Conservation (phyloP, 257 asterid species). For the Scutellaria minor region DNA sequence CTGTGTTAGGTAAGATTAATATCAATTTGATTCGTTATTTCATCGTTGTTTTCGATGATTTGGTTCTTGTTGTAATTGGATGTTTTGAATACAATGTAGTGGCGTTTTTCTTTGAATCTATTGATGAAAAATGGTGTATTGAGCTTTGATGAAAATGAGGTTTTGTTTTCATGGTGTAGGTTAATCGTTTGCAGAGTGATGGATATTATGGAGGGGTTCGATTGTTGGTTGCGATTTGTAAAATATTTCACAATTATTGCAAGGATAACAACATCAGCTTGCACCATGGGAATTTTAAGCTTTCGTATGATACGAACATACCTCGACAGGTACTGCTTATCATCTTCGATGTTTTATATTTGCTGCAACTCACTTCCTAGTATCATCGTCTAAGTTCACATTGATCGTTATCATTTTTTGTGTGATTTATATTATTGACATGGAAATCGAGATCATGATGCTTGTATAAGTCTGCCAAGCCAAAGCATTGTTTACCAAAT, state of each 20-base stretch:
- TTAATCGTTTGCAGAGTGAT: conserved; percentile 71
- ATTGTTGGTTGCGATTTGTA: conserved; percentile 81
- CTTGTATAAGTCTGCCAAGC: too few relatives aligned
- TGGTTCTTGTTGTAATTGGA: conserved; percentile 14
- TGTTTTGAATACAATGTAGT: conserved; percentile 22
- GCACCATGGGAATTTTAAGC: conserved; percentile 58
- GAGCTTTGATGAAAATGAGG: conserved; percentile 7
- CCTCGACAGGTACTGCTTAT: conserved; percentile 79
- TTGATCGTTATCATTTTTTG: too few relatives aligned
- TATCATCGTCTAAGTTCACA: not conserved
- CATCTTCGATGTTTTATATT: not conserved
- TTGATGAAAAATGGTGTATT: not conserved
- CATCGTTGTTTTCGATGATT: conserved; percentile 7
- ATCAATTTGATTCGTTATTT: not conserved
- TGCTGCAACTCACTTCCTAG: not conserved
- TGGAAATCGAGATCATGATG: conserved; percentile 1
- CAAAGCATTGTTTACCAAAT: too few relatives aligned
- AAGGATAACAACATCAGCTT: conserved; percentile 59
- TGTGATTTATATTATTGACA: not conserved
- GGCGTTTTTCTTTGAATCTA: not conserved
- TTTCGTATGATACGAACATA: conserved; percentile 86
- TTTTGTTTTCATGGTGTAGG: conserved; percentile 48
- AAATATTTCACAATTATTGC: conserved; percentile 67
- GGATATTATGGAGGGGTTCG: conserved; percentile 98
- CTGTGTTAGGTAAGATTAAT: not conserved